Conservation (phyloP, 345 rosid species). For the Salix purpurea region DNA sequence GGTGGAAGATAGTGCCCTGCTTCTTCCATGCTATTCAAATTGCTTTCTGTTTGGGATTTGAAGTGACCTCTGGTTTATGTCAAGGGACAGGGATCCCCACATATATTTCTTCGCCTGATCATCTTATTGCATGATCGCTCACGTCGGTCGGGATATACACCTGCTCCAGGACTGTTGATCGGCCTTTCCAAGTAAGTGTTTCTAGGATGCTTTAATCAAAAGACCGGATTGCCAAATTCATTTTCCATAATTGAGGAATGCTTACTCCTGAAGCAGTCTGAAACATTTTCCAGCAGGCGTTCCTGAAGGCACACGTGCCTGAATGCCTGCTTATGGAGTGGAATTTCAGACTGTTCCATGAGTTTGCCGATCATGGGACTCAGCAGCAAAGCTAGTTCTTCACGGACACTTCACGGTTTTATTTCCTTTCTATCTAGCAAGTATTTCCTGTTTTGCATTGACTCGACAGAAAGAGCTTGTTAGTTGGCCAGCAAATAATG, state of each 20-base stretch:
- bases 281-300: neutral
- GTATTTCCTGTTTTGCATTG: too few species aligned
- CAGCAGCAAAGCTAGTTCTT: too few species aligned
- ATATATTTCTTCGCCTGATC: too few species aligned
- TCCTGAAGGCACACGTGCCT: neutral
- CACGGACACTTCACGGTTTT: too few species aligned
- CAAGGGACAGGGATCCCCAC: too few species aligned
- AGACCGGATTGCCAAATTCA: neutral
- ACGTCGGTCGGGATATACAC: neutral
- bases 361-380: too few species aligned
- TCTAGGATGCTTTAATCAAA: neutral
- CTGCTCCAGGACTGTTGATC: neutral
- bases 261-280: neutral
- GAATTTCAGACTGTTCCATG: too few species aligned
- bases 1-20: slow-evolving; percentile 62
- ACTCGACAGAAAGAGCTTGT: too few species aligned
- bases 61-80: slow-evolving; percentile 1
- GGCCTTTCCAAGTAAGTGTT: neutral
- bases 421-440: too few species aligned
- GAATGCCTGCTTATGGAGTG: neutral
- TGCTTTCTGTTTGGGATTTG: slow-evolving; percentile 76
- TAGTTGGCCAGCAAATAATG: too few species aligned
- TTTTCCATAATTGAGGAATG: neutral
- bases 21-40: slow-evolving; percentile 88
- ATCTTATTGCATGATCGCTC: too few species aligned